phyloP scores from a whole-genome alignment of 208 protist genomes.

The Entamoeba moshkovskii region DNA sequence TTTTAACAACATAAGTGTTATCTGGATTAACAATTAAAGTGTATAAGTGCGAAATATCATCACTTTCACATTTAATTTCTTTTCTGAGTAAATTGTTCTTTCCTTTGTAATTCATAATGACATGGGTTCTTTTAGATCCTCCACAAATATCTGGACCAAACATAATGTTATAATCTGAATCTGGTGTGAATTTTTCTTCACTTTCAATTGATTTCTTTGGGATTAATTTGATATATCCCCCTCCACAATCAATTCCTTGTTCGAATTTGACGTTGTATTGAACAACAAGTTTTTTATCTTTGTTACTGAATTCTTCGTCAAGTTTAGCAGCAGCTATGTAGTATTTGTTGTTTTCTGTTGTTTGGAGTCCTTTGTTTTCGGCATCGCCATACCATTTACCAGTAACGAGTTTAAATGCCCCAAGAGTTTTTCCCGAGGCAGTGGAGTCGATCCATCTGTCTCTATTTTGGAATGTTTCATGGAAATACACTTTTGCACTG shows the following conservation, averaged over 20 bases:
- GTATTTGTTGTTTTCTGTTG: neutral
- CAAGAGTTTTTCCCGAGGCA: neutral
- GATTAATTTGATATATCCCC: constrained; percentile 36
- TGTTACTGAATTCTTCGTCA: constrained; percentile 41
- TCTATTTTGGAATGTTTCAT: neutral
- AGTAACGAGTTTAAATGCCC: neutral
- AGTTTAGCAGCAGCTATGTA: constrained; percentile 28
- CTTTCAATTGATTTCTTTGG: neutral
- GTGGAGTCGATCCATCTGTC: neutral
- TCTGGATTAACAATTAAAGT: constrained; percentile 39
- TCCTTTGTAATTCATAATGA: constrained; percentile 44
- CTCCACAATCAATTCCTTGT: constrained; percentile 54
- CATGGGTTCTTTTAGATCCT: constrained; percentile 30
- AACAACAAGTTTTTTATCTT: constrained; percentile 41
- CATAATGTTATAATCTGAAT: constrained; percentile 30
- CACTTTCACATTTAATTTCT: neutral
- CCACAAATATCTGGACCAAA: constrained; percentile 50
- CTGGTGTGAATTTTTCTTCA: neutral
- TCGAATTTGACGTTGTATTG: constrained; percentile 52
- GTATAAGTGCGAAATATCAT: constrained; percentile 42
- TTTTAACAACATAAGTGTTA: constrained; percentile 43
- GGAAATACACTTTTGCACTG: neutral
- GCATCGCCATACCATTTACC: neutral
- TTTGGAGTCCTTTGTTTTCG: neutral
- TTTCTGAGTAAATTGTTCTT: constrained; percentile 38